A percentile compares a stretch with the other conserved stretches of the same genome.
Evolutionary conservation across 305 asterid species (phyloP).

Genomic region (Lippia alba): DNA sequence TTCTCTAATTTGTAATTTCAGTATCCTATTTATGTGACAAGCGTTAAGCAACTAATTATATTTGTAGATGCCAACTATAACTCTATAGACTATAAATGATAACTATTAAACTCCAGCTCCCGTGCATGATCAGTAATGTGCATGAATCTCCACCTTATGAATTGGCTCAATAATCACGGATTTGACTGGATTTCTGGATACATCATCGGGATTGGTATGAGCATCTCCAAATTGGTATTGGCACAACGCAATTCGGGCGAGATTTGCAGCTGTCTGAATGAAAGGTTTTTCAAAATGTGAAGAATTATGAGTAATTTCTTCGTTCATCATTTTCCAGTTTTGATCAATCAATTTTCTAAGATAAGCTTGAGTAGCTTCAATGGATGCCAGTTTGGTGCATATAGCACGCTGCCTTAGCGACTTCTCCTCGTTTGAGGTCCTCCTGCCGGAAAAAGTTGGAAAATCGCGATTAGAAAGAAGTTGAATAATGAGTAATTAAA

Average conservation of each 20-base stretch:
- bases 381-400: conserved; percentile 32
- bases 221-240: conserved; percentile 29
- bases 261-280: conserved; percentile 13
- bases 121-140: too few relatives aligned
- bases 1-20: too few relatives aligned
- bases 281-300: background rate
- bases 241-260: conserved; percentile 16
- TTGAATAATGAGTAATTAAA: too few relatives aligned
- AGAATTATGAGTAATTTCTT: conserved; percentile 1
- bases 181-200: background rate
- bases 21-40: too few relatives aligned
- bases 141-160: background rate
- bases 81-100: too few relatives aligned
- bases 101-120: too few relatives aligned
- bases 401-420: conserved; percentile 18
- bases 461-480: background rate
- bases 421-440: background rate
- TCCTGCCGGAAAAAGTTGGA: conserved; percentile 3
- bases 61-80: too few relatives aligned
- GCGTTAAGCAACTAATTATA: too few relatives aligned
- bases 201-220: background rate
- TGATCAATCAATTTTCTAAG: conserved; percentile 1
- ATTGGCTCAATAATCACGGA: conserved; percentile 16
- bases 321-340: conserved; percentile 23
- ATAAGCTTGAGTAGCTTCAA: conserved; percentile 9